Evolutionary conservation across 805 yeast genomes (phyloP), one percentile per base, ranked within the genome.

Genomic region (Danielia oregonensis): DNA sequence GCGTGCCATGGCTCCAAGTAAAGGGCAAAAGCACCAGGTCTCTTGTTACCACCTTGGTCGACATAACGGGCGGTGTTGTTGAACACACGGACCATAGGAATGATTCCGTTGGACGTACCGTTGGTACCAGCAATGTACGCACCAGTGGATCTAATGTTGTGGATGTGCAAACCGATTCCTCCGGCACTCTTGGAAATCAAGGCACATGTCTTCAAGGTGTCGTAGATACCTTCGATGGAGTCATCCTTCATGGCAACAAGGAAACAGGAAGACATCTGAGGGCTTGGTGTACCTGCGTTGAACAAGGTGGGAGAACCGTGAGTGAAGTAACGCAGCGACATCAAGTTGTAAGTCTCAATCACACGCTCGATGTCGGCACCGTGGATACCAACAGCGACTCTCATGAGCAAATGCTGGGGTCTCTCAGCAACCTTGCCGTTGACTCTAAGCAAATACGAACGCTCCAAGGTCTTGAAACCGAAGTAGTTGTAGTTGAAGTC

Each of bases 1-100:
- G 78, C 59, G 52, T 76, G 82, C 82, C 82, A 76, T 51, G 82
- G 81, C 57, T 76, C 82, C 33, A 75, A 53, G 55, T 76, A 76
- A 34, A 76, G 56, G 14, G 81, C 81, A 55, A 76, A 74, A 10
- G 81, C 81, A 51, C 82, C 82, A 11, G 82, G 82, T 56, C 82
- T 63, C 59, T 76, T 76, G 58, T 76, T 76, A 47, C 82, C 82
- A 54, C 82, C 82, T 57, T 76, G 82, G 50, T 76, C 82, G 28
- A 76, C 82, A 49, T 76, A 76, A 54, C 80, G 66, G 24, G 82
- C 82, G 25, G 82, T 75, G 53, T 74, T 75, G 58, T 76, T 76
- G 62, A 76, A 76, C 17, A 76, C 82, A 52, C 80, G 67, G 26
- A 76, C 69, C 82, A 76, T 76, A 26, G 82, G 82, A 42, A 76